Conservation (phyloP, 129 eudicot genomes). For the Artemisia argyi region DNA sequence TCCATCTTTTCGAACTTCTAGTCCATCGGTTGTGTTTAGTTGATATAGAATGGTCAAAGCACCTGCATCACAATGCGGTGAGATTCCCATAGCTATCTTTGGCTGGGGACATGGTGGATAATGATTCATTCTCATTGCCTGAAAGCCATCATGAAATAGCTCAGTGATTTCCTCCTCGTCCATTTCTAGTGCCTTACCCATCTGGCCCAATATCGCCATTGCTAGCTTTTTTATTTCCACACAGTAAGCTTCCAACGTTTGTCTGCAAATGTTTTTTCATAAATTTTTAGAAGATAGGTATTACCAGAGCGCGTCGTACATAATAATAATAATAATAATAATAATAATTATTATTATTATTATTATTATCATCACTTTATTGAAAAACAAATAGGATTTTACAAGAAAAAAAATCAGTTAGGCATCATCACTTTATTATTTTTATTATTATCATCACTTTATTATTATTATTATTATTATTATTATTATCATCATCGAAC, state of each 20-base stretch:
- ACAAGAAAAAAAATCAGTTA: too few relatives aligned
- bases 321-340: too few relatives aligned
- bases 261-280: background rate
- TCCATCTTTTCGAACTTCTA: slow-evolving; percentile 24
- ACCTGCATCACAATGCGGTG: slow-evolving; percentile 26
- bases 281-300: too few relatives aligned
- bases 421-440: too few relatives aligned
- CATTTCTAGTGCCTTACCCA: slow-evolving; percentile 25
- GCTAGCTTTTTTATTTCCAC: slow-evolving; percentile 19
- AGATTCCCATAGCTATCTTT: slow-evolving; percentile 21
- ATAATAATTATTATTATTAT: too few relatives aligned
- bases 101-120: slow-evolving; percentile 26
- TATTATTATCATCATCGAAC: too few relatives aligned
- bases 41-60: slow-evolving; percentile 26
- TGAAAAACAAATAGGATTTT: too few relatives aligned
- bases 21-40: slow-evolving; percentile 15
- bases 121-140: slow-evolving; percentile 27
- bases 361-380: too few relatives aligned
- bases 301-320: too few relatives aligned
- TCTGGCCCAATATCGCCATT: slow-evolving; percentile 17
- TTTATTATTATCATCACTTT: too few relatives aligned
- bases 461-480: too few relatives aligned
- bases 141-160: slow-evolving; percentile 18
- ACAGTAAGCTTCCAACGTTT: slow-evolving; percentile 23
- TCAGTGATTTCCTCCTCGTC: slow-evolving; percentile 8